Base-by-base conservation (phyloP, 108 stramenopile species). In the Cafeteria roenbergensis region DNA sequence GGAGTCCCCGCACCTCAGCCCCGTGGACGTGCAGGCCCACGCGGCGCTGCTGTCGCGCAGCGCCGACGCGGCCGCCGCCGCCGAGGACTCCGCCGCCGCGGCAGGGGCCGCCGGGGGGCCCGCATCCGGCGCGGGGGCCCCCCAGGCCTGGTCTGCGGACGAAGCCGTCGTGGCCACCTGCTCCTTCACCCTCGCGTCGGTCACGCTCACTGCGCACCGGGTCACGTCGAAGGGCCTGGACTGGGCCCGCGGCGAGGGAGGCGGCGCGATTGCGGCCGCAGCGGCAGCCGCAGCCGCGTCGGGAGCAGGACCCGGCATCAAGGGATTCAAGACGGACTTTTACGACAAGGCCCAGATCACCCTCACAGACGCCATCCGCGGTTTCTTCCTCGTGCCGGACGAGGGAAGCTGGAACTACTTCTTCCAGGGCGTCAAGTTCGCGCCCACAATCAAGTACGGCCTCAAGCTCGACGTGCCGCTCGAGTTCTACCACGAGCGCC, bases 341-440 rank as follows among this genome's bases (percentile, higher is more conserved):
- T 99, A 92, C 71, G 91, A 93, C 70, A 92, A 93, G 78, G 94
- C 94, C 28, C 97, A 99, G 74, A 92, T 99, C 90, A 79, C 95
- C 14, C 73, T 99, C 26, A 88, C 87, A 67, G 94, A 99, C 76
- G 83, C 92, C 22, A 95, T 95, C 88, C 82, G 90, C 56, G 97
- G 97, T 0, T 92, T 93, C 79, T 96, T 96, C 74, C 81, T 99
- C 87, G 91, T 96, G 6, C 94, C 97, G 14, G 81, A 85, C 54
- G 85, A 85, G 42, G 90, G 87, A 34, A 70, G 91, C 28, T 99
- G 97, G 97, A 99, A 99, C 73, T 99, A 93, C 77, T 95, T 95
- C 78, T 94, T 99, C 79, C 92, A 93, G 83, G 97, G 94, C 38
- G 92, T 94, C 38, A 94, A 91, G 71, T 92, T 91, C 79, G 84